A percentile compares a stretch with the other conserved stretches of the same genome.
Evolutionary conservation across 345 rosid genomes (phyloP).

Genomic region (Gossypium rotundifolium): DNA sequence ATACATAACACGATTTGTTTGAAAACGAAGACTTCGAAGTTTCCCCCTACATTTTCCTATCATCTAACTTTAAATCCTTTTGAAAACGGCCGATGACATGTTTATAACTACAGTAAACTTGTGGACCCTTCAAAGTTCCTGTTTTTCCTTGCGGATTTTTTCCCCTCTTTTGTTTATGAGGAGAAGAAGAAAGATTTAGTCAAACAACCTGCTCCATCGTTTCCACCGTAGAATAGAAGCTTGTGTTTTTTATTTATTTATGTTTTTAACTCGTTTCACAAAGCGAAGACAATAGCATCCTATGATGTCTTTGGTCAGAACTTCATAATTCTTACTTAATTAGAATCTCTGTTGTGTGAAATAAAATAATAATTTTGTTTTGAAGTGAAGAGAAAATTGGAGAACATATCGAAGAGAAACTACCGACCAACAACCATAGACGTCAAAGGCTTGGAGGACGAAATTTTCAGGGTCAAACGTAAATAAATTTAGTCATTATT

Average conservation of each 20-base stretch:
- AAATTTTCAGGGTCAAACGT: not conserved
- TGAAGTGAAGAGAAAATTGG: not conserved
- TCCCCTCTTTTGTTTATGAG: not conserved
- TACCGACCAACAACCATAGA: not conserved
- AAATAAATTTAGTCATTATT: not conserved
- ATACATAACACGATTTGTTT: not conserved
- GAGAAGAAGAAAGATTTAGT: not conserved
- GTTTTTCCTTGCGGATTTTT: too few species aligned
- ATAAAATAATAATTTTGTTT: not conserved
- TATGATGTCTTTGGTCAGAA: too few species aligned
- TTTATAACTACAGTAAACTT: too few species aligned
- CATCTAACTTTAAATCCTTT: not conserved
- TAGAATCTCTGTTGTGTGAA: too few species aligned
- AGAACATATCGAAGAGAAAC: not conserved
- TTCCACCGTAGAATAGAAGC: not conserved
- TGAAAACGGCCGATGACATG: not conserved
- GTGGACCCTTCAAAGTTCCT: not conserved
- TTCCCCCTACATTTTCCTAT: not conserved
- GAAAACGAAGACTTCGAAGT: not conserved
- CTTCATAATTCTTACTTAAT: too few species aligned
- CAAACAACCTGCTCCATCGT: not conserved
- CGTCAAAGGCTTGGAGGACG: not conserved
- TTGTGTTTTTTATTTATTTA: too few species aligned
- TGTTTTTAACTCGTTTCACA: not conserved
- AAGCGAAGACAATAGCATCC: not conserved